Conservation (phyloP, 1,284 basidiomycete genomes). For the Moniliella sp. region DNA sequence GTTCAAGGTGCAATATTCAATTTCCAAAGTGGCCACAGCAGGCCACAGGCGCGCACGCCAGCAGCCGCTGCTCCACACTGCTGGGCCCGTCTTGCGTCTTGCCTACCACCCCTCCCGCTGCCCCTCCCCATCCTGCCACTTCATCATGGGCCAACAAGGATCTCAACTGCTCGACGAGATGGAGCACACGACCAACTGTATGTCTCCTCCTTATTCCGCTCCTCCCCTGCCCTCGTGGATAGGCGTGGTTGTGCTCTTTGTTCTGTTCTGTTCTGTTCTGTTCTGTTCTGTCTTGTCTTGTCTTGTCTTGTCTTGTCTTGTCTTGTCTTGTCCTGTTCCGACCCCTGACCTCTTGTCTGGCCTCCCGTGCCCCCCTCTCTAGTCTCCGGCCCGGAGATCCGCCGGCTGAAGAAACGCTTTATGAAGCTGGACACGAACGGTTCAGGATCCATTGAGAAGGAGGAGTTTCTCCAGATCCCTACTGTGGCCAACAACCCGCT, state of each 20-base stretch:
- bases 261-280: not conserved
- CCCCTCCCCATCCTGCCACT: not conserved
- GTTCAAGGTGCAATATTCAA: too few relatives aligned
- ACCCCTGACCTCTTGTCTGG: too few relatives aligned
- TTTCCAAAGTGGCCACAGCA: too few relatives aligned
- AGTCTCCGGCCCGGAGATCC: conserved; percentile 16
- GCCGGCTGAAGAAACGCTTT: conserved; percentile 88
- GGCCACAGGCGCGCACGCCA: too few relatives aligned
- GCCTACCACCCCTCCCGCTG: too few relatives aligned
- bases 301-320: too few relatives aligned
- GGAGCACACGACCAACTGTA: conserved; percentile 75
- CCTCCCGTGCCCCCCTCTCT: too few relatives aligned
- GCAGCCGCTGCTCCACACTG: too few relatives aligned
- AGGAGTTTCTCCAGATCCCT: conserved; percentile 94
- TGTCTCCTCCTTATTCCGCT: conserved; percentile 27
- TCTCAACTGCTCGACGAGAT: conserved; percentile 85
- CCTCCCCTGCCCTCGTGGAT: too few relatives aligned
- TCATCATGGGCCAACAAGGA: conserved; percentile 40
- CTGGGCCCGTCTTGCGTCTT: too few relatives aligned
- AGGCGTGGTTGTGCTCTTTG: not conserved
- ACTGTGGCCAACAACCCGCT: conserved; percentile 94
- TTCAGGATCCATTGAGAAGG: conserved; percentile 87
- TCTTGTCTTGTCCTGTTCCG: too few relatives aligned
- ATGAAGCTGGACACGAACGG: conserved; percentile 90
- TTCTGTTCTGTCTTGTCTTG: too few relatives aligned